Percentiles rank a stretch among this genome's conserved stretches.
These are phyloP conservation scores for Suillus alpinus DNA, from an alignment of 768 basidiomycete species.

Conservation along the genomic window DNA sequence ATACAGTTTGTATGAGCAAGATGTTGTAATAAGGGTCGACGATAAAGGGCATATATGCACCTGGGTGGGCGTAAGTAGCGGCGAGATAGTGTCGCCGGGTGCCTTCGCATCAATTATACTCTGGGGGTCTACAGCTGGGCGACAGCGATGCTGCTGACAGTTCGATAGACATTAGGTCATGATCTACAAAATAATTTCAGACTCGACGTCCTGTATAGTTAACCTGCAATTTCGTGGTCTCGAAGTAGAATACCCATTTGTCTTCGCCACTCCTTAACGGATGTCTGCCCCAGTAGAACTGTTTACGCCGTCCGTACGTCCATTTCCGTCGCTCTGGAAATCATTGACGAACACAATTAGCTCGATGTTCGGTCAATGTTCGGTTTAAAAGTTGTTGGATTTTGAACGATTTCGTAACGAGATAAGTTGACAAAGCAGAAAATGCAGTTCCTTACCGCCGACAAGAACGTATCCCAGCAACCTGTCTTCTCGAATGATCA, in stretches of 20 bases:
- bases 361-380: not conserved
- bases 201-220: not conserved
- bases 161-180: not conserved
- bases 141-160: no score
- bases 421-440: not conserved
- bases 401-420: not conserved
- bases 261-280: not conserved
- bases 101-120: not conserved
- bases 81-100: not conserved
- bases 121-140: not conserved
- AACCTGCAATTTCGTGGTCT: not conserved
- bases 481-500: not conserved
- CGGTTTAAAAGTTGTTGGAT: not conserved
- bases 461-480: not conserved
- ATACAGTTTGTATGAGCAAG: not conserved
- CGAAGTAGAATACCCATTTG: slow-evolving; percentile 1
- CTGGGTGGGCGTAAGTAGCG: no score
- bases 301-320: not conserved
- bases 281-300: slow-evolving; percentile 1
- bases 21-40: not conserved
- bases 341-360: not conserved
- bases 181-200: not conserved
- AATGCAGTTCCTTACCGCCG: not conserved
- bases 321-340: not conserved
- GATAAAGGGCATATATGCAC: not conserved